phyloP scores from a whole-genome alignment of 768 basidiomycete genomes.

The Psilocybe tampanensis region DNA sequence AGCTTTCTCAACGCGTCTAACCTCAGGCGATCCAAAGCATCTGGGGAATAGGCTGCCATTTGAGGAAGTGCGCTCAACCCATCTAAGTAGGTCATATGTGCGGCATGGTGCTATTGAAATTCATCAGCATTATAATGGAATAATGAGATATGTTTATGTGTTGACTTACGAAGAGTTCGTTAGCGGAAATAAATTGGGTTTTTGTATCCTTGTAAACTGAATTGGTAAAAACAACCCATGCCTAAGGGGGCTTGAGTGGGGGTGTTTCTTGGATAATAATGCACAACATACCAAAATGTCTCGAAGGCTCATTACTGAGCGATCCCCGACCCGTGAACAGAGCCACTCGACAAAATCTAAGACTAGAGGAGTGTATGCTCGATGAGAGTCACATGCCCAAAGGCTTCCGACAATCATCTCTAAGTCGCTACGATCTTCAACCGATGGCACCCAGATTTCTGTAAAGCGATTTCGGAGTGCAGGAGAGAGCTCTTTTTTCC shows the following conservation, averaged over 20 bases:
- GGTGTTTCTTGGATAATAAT: not conserved
- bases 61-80: constrained; percentile 83
- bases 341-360: constrained; percentile 88
- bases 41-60: constrained; percentile 60
- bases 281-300: constrained; percentile 76
- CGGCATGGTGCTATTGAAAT: constrained; percentile 79
- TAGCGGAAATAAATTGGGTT: constrained; percentile 34
- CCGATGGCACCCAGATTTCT: constrained; percentile 96
- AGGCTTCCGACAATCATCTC: constrained; percentile 72
- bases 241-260: constrained; percentile 44
- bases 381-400: constrained; percentile 63
- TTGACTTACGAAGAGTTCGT: constrained; percentile 68
- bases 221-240: constrained; percentile 93
- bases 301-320: constrained; percentile 72
- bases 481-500: constrained; percentile 97
- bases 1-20: constrained; percentile 57
- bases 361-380: constrained; percentile 57
- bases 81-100: constrained; percentile 90
- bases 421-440: constrained; percentile 74
- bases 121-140: not conserved
- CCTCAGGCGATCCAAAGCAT: constrained; percentile 63
- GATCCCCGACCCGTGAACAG: constrained; percentile 57
- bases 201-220: constrained; percentile 39
- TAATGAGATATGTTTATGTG: constrained; percentile 9
- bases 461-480: constrained; percentile 97